phyloP scores from a whole-genome alignment of 2,329 filamentous ascomycete species.

The Ceratocystis colombiana region DNA sequence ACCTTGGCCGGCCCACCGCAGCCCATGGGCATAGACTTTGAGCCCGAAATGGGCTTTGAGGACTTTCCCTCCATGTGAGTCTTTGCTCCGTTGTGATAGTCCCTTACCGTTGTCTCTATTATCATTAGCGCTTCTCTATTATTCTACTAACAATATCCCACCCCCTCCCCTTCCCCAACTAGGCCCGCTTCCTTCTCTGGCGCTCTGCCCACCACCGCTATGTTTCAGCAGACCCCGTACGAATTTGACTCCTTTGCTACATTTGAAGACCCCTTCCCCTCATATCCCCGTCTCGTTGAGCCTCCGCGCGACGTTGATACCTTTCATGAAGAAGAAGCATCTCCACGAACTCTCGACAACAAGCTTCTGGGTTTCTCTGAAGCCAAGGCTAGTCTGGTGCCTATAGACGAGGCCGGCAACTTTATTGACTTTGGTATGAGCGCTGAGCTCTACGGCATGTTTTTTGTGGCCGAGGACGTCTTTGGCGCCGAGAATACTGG shows the following conservation, averaged over 20 bases:
- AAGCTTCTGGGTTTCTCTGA: conserved; percentile 67
- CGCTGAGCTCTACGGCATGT: conserved; percentile 78
- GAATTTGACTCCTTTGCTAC: conserved; percentile 28
- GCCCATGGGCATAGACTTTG: conserved; percentile 13
- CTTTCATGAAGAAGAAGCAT: conserved; percentile 36
- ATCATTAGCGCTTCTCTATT: not conserved
- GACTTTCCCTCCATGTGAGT: conserved; percentile 19
- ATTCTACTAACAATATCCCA: not conserved
- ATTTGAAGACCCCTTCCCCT: conserved; percentile 54
- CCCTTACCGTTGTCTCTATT: not conserved
- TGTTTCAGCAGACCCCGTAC: conserved; percentile 5
- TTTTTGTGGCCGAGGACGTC: conserved; percentile 74
- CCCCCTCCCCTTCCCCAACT: not conserved
- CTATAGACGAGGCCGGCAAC: conserved; percentile 57
- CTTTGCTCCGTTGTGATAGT: not conserved
- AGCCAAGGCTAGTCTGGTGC: conserved; percentile 48
- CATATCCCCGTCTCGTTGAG: conserved; percentile 45
- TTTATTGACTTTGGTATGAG: conserved; percentile 55
- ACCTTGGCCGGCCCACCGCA: not conserved
- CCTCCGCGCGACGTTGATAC: conserved; percentile 28
- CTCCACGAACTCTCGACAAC: conserved; percentile 51
- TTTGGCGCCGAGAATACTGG: conserved; percentile 51
- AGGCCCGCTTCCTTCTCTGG: conserved; percentile 4
- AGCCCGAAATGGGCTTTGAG: conserved; percentile 16
- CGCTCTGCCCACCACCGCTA: not conserved